Evolutionary conservation across 2,329 filamentous ascomycete species (phyloP), one percentile per base, ranked within the genome.

Genomic region (Leptodontidium sp.): DNA sequence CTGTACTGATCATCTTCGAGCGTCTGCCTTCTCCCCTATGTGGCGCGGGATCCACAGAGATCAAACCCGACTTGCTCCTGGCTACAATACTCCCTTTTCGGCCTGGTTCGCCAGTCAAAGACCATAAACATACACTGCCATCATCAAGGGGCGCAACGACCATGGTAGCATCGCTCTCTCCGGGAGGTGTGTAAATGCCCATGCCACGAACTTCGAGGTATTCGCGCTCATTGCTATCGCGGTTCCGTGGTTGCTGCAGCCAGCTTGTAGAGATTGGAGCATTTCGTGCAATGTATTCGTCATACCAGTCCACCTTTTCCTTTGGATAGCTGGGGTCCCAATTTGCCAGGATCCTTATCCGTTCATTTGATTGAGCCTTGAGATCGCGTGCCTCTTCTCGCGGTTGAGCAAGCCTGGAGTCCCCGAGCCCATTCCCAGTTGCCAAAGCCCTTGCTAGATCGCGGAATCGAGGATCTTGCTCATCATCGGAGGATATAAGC

Each of bases 101-200:
- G 5, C 80, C 80, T 59, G 81, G 81, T 38, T 84, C 86, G 1
- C 86, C 86, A 65, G 86, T 88, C 62, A 93, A 82, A 76, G 97
- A 92, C 94, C 94, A 98, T 7, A 97, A 81, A 74, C 91, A 93
- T n/a, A 98, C 86, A 63, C 92, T 93, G 0, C 94, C 94, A 77
- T 98, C 93, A 68, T 97, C 93, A 8, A 97, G 82, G 1, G 94
- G 93, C 0, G 91, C 90, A 17, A 97, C 85, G 0, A 93, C 89
- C 65, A 90, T 83, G 71, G 81, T 81, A 17, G 85, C 83, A 29
- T 87, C 83, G 21, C 86, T 80, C n/a, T 83, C 81, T 43, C 83
- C 84, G 0, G 84, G 83, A 26, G 86, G 85, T 7, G 85, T 84
- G 66, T 91, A 90, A 9, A 96, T 77, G 0, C 91, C 92, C 74